phyloP scores from a whole-genome alignment of 2,329 filamentous ascomycete species.

The Clarireedia hainanense region DNA sequence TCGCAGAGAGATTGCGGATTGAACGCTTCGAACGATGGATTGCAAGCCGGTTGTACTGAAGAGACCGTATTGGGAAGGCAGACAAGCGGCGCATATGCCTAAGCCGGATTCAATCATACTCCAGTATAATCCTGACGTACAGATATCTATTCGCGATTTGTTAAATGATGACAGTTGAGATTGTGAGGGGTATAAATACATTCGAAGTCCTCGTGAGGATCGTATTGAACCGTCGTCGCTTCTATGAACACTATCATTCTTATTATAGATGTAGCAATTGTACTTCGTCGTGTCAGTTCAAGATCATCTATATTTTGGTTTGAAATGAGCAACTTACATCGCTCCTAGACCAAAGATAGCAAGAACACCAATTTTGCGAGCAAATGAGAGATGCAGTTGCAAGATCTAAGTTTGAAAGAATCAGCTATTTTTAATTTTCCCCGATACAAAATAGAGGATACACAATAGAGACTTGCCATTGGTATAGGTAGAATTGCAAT shows the following conservation, averaged over 20 bases:
- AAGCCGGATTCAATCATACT: conserved; percentile 4
- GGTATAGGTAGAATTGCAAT: conserved; percentile 4
- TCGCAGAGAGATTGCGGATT: not conserved
- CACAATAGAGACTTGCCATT: not conserved
- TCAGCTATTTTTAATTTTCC: too few relatives aligned
- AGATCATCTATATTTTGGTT: not conserved
- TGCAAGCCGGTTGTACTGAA: not conserved
- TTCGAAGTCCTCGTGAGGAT: conserved; percentile 5
- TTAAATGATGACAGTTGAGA: too few relatives aligned
- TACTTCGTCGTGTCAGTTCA: not conserved
- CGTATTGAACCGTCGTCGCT: conserved; percentile 1
- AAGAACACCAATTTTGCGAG: conserved; percentile 1
- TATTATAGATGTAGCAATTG: conserved; percentile 2
- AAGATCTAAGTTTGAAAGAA: not conserved
- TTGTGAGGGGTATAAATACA: not conserved
- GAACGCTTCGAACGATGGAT: not conserved
- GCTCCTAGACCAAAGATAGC: conserved; percentile 6
- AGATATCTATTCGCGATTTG: not conserved
- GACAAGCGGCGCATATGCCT: conserved; percentile 7
- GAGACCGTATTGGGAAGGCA: conserved; percentile 4
- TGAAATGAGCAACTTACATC: not conserved
- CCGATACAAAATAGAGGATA: too few relatives aligned
- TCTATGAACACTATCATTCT: conserved; percentile 6
- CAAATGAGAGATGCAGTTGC: not conserved
- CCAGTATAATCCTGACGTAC: conserved; percentile 4